phyloP scores from a whole-genome alignment of 169 alveolate species.

The Theileria luwenshuni region DNA sequence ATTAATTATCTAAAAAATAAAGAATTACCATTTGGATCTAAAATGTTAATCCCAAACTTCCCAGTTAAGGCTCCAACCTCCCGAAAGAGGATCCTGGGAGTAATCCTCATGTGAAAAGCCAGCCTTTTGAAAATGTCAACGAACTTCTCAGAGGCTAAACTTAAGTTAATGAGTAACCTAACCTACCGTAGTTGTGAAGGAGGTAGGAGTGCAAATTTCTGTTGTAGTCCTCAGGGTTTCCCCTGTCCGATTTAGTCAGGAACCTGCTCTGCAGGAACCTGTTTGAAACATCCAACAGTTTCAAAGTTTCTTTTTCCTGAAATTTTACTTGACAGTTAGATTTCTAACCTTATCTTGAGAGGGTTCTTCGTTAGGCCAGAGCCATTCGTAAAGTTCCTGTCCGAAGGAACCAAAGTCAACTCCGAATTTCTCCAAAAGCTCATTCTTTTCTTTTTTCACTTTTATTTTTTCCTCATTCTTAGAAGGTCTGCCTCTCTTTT shows the following conservation, averaged over 20 bases:
- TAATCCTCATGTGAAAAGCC: constrained; percentile 61
- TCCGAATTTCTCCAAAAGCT: constrained; percentile 48
- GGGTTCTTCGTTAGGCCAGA: constrained; percentile 40
- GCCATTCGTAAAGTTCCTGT: constrained; percentile 58
- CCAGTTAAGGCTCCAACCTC: constrained; percentile 69
- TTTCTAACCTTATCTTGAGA: constrained; percentile 23
- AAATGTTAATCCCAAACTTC: constrained; percentile 54
- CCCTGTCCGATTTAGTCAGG: not conserved
- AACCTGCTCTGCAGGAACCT: constrained; percentile 21
- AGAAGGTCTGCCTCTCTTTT: not conserved
- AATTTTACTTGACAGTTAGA: not conserved
- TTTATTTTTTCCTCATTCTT: not conserved
- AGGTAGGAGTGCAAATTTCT: constrained; percentile 31
- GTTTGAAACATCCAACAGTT: not conserved
- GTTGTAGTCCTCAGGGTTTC: constrained; percentile 14
- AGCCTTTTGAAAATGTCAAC: constrained; percentile 52
- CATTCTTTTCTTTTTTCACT: constrained; percentile 6
- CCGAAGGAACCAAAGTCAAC: constrained; percentile 55
- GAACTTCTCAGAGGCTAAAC: constrained; percentile 52
- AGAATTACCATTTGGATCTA: constrained; percentile 51
- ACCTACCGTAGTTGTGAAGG: constrained; percentile 62
- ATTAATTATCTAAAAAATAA: not conserved
- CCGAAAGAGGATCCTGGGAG: constrained; percentile 51
- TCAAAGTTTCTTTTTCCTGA: constrained; percentile 12
- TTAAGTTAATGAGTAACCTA: not conserved